These are phyloP conservation scores for baker's yeast (Saccharomyces cerevisiae) DNA, from an alignment of 805 yeast species.

Conservation along the genomic window DNA sequence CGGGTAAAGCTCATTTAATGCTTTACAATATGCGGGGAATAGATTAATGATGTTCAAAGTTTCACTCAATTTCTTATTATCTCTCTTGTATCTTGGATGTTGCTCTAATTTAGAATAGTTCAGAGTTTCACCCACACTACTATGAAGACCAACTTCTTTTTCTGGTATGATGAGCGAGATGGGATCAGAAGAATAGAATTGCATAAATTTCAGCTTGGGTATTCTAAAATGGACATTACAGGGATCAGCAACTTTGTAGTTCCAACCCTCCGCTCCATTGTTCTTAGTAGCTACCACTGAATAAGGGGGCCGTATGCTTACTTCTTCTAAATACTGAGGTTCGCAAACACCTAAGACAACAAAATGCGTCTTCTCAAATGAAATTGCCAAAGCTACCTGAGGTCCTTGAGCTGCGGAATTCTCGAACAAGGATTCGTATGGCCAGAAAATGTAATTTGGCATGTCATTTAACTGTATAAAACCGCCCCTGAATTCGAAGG, in stretches of 20 bases:
- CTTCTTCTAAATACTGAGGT: conserved; percentile 1
- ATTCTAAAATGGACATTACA: conserved; percentile 52
- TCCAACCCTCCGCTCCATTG: conserved; percentile 2
- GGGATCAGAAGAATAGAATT: conserved; percentile 69
- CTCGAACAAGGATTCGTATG: conserved; percentile 2
- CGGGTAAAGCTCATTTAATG: conserved; percentile 13
- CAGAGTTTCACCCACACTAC: conserved; percentile 6
- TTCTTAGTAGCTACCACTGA: conserved; percentile 5
- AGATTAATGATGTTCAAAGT: conserved; percentile 18
- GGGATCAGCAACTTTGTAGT: conserved; percentile 8
- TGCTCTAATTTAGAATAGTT: conserved; percentile 7
- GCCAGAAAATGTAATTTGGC: conserved; percentile 22
- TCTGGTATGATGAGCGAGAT: conserved; percentile 49
- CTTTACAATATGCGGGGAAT: conserved; percentile 15
- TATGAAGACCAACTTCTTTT: conserved; percentile 9
- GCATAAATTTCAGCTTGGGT: conserved; percentile 63
- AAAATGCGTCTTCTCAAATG: conserved; percentile 15
- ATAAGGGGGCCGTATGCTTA: conserved; percentile 11
- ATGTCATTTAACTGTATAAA: conserved; percentile 7
- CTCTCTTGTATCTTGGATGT: conserved; percentile 11
- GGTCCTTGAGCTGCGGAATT: conserved; percentile 4
- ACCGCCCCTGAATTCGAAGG: neutral
- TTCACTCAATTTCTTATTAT: conserved; percentile 9
- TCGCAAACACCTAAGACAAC: conserved; percentile 15
- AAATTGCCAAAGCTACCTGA: conserved; percentile 10